Evolutionary conservation across 208 protist species (phyloP), one percentile per base, ranked within the genome.

Genomic region (Porcisia hertigi): DNA sequence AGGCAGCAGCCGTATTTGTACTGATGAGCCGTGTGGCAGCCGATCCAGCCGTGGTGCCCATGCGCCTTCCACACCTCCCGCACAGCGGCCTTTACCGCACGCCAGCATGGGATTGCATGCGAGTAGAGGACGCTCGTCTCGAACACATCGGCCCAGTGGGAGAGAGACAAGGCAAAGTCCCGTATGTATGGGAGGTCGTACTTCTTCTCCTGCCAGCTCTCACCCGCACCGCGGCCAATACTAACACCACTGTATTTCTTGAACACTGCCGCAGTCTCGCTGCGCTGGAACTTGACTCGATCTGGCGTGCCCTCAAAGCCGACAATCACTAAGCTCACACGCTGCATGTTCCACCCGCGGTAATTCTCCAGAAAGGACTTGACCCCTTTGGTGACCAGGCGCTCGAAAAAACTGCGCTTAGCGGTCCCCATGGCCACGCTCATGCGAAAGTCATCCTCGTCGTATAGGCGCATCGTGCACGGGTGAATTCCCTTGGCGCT

Each of bases 171-270:
- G 6, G 89, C 87, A 69, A 98, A 96, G 79, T 98, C 95, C 20
- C 95, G 90, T 57, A 98, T 91, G 83, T 97, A 96, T 20, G 95
- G 95, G 63, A 97, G 86, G 80, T 98, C 95, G 85, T 98, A 98
- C 82, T 98, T 98, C 83, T 97, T 98, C 82, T 96, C 91, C 81
- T 96, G 93, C 95, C 95, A 98, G 79, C 86, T 92, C 49, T 76
- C 79, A 23, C 95, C 95, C 18, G 95, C 83, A 11, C 82, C 81
- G 49, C 58, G 71, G 2, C 95, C 95, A 60, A 96, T 65, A 65
- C 83, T 76, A 45, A 97, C 63, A 45, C 81, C 92, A 66, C 82
- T 82, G 73, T 87, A 90, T 47, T 81, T 54, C 69, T 87, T 87
- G 82, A 94, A 95, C 49, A 96, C 84, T 34, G 74, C 74, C 16